Percentiles rank a stretch among this genome's conserved stretches.
These are phyloP conservation scores for Nitzschia putrida DNA, from an alignment of 108 stramenopile species.

Conservation along the genomic window DNA sequence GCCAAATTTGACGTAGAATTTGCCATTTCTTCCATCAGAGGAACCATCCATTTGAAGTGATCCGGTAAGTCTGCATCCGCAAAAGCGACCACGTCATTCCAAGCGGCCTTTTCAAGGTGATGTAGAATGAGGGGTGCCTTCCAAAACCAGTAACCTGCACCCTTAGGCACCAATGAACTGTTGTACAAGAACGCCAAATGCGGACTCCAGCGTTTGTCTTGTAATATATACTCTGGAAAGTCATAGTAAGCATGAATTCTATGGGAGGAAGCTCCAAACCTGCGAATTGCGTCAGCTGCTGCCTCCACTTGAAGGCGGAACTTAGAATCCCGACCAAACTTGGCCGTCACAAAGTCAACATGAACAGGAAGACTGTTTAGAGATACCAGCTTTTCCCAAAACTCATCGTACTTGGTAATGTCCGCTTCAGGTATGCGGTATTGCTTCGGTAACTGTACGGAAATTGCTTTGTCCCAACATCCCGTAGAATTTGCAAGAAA, in stretches of 20 bases:
- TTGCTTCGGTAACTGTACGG: neutral
- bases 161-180: neutral
- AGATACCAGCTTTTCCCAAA: neutral
- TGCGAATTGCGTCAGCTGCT: neutral
- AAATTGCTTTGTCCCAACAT: neutral
- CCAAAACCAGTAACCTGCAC: constrained; percentile 19
- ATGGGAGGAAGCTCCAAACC: neutral
- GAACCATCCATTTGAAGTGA: constrained; percentile 4
- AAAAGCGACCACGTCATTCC: constrained; percentile 6
- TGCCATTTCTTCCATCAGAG: constrained; percentile 1
- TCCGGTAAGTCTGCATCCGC: neutral
- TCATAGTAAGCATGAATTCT: neutral
- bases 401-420: neutral
- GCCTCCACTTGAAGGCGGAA: neutral
- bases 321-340: neutral
- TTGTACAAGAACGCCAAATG: constrained; percentile 13
- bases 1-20: neutral
- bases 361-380: neutral
- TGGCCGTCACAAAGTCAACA: neutral
- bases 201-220: constrained; percentile 10
- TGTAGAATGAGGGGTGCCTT: constrained; percentile 13
- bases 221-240: constrained; percentile 14
- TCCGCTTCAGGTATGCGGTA: neutral
- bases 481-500: neutral
- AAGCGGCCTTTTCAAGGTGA: neutral